Base-by-base conservation (phyloP, 2,329 filamentous ascomycete genomes). In the Sarocladium kiliense region DNA sequence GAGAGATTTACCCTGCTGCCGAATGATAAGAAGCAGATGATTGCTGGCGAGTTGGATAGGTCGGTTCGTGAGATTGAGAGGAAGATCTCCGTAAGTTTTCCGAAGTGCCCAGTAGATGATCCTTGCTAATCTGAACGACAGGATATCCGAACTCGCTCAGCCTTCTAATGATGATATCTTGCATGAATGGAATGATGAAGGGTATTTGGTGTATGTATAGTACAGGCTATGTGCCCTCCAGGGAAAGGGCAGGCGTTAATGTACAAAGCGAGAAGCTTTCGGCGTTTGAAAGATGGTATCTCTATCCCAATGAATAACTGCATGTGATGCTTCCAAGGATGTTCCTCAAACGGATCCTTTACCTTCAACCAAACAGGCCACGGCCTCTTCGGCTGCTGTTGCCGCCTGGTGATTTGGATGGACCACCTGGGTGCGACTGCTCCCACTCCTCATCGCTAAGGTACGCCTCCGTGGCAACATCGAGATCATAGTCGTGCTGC, bases 61-160 rank as follows among this genome's bases (percentile, higher is more conserved):
- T 93, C 89, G 41, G 86, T 97, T 55, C 77, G 91, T 63, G 90
- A 97, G 73, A 94, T 99, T 66, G 95, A 99, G 78, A 86, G 94
- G 65, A 97, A 97, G 75, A 93, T 99, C 66, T 91, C 89, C 58
- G 79, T 80, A 66, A 67, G 77, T 70, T 54, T n/a, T 5, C 30
- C 7, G 19, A 42, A 18, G 21, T 3, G 12, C 10, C 11, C 12
- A 26, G 30, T 49, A 53, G 23, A 19, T 12, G 18, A 12, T 11
- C 39, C 3, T 12, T 47, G 25, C 44, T 47, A 47, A 47, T 18
- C 27, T 12, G 3, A 27, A 10, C 4, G 11, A 16, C 57, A 81
- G 78, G 80, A 84, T 58, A 76, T 84, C 50, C 80, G 81, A 50
- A 83, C 81, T 34, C 72, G 81, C 55, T 82, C 80, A 58, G 80